Evolutionary conservation across 306 rosid genomes (phyloP), one percentile per base, ranked within the genome.

Genomic region (Vigna nakashimae): DNA sequence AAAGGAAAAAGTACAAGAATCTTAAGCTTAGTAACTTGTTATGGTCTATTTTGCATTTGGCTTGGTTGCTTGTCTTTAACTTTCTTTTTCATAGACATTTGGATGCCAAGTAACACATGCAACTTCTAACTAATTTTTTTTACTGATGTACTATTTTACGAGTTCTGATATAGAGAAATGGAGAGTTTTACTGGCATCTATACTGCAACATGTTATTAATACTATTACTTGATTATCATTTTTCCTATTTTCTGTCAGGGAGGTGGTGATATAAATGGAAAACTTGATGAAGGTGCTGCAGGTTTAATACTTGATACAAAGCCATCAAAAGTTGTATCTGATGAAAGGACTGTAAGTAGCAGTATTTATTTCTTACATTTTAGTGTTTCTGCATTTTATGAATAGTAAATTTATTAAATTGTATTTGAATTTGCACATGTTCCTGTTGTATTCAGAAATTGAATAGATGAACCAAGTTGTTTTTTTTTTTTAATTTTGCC

Each of bases 291-390:
- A 66, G 84, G 79, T 65, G 84, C 98, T 81, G 97, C 97, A 45
- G 84, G 84, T 86, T 86, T 96, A 89, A 89, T 96, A 30, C 88
- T 88, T 42, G 98, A 96, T 81, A 85, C 91, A 49, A 92, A 93
- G 83, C 98, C 99, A 77, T 95, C 99, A 43, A 95, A 95, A 95
- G 97, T 95, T 34, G 78, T 91, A 70, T 85, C 96, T 17, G 91
- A 82, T 22, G 98, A 95, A 82, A 84, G 90, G 72, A 91, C 99
- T 17, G 99, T 95, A 86, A 90, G 98, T 74, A 77, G 55, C 82
- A 48, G 32, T 40, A 15, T 82, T 70, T 69, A 56, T 82, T 43
- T 74, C 66, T 80, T 77, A 12, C 45, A 71, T 46, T 34, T 62
- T 71, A 36, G 69, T 28, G 32, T 76, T 78, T 80, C 56, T 67